Conservation (phyloP, 805 yeast species). For the Candida taoyuanica region DNA sequence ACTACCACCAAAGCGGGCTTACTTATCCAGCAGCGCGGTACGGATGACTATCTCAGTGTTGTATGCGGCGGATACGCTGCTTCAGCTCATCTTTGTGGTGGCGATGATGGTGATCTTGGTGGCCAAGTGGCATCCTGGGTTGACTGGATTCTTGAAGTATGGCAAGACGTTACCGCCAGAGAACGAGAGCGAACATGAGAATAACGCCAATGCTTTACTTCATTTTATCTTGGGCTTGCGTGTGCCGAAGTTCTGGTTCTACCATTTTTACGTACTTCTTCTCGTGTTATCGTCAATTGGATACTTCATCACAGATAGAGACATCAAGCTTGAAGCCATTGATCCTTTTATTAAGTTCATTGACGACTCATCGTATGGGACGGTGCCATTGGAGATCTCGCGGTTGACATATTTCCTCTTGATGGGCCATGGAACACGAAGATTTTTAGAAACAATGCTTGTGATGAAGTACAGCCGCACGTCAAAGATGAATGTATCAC, state of each 20-base stretch:
- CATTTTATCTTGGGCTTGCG: constrained; percentile 31
- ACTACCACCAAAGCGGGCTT: too few relatives aligned
- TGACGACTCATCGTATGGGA: constrained; percentile 10
- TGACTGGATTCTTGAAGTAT: constrained; percentile 37
- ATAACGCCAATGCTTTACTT: constrained; percentile 5
- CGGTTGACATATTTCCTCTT: constrained; percentile 24
- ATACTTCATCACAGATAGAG: constrained; percentile 16
- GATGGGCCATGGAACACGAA: constrained; percentile 49
- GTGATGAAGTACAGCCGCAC: constrained; percentile 42
- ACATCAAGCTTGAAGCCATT: constrained; percentile 3
- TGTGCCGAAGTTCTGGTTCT: constrained; percentile 60
- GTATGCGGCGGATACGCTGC: constrained; percentile 22
- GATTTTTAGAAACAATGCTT: constrained; percentile 49
- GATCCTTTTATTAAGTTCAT: constrained; percentile 6
- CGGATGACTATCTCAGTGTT: background rate
- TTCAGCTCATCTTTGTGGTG: constrained; percentile 9
- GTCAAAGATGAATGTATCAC: constrained; percentile 59
- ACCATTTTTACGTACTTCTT: constrained; percentile 55
- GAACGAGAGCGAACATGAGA: constrained; percentile 9
- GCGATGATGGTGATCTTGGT: constrained; percentile 23
- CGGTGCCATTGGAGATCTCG: constrained; percentile 23
- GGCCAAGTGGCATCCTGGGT: constrained; percentile 29
- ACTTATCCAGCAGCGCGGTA: too few relatives aligned
- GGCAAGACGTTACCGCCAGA: constrained; percentile 37
- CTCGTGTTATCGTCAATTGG: constrained; percentile 17